Conservation (phyloP, 1,284 basidiomycete genomes). For the Malassezia equina region DNA sequence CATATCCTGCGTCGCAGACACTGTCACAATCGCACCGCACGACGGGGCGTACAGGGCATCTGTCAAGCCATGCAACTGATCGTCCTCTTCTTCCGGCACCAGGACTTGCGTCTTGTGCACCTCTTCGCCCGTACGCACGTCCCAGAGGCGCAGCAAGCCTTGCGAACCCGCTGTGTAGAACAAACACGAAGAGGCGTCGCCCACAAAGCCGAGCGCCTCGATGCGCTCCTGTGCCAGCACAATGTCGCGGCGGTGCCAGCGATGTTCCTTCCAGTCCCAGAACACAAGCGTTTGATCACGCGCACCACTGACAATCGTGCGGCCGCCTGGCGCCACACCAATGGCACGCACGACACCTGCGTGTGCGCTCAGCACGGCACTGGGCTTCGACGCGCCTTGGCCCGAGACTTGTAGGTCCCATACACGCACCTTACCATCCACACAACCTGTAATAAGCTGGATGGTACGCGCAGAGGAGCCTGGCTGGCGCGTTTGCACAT, state of each 20-base stretch:
- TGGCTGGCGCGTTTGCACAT: slow-evolving; percentile 56
- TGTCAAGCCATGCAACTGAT: slow-evolving; percentile 32
- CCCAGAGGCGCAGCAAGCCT: slow-evolving; percentile 34
- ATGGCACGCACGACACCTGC: slow-evolving; percentile 43
- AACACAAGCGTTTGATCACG: slow-evolving; percentile 36
- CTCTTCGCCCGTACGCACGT: slow-evolving; percentile 11
- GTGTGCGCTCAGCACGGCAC: slow-evolving; percentile 28
- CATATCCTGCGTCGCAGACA: slow-evolving; percentile 94
- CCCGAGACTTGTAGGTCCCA: slow-evolving; percentile 39
- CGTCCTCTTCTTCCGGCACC: slow-evolving; percentile 21
- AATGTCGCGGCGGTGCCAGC: slow-evolving; percentile 35
- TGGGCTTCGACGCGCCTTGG: slow-evolving; percentile 23
- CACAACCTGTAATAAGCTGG: slow-evolving; percentile 76
- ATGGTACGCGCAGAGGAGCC: slow-evolving; percentile 51
- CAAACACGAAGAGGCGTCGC: slow-evolving; percentile 55
- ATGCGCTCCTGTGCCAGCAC: slow-evolving; percentile 36
- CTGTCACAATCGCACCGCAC: slow-evolving; percentile 53
- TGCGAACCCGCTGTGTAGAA: slow-evolving; percentile 38
- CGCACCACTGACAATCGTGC: slow-evolving; percentile 26
- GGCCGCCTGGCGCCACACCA: slow-evolving; percentile 27
- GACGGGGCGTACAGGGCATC: slow-evolving; percentile 24
- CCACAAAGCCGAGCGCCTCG: slow-evolving; percentile 34
- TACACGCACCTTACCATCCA: slow-evolving; percentile 49
- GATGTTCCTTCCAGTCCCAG: slow-evolving; percentile 20
- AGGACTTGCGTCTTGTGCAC: neutral